Evolutionary conservation across 1,284 basidiomycete species (phyloP), one percentile per base, ranked within the genome.

Genomic region (Cutaneotrichosporon cutaneum): DNA sequence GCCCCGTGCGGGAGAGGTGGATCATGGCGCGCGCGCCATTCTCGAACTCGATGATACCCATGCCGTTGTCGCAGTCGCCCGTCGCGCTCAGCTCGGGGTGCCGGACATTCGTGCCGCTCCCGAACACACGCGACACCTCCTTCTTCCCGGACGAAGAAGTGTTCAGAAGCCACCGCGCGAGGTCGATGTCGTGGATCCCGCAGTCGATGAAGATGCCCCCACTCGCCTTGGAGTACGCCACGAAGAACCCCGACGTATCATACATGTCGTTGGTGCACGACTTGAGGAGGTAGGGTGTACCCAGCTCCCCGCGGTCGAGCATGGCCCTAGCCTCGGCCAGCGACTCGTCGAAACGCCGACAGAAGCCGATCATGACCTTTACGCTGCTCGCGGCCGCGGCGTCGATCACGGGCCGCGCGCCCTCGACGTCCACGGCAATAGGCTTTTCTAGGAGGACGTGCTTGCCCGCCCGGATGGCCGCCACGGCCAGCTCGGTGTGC

Each of bases 361-460:
- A 63, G 32, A 77, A 72, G 14, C 67, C 72, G 9, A 77, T 58
- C 70, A 76, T 69, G 24, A 71, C 60, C 51, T 75, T 75, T 36
- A 76, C 42, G n/a, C 68, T 36, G 3, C 72, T 68, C 39, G 63
- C 30, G 3, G 58, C 51, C 27, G 68, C 59, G 2, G 64, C 68
- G n/a, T 64, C 66, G 4, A 75, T 65, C 3, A 77, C 72, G 3
- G 54, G 48, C 5, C 63, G 45, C 10, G 71, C 60, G 14, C 57
- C 61, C 30, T 68, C 66, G 13, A 72, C 39, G 54, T 74, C 71
- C n/a, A 74, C 63, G 0, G 71, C 65, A 52, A 77, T 73, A 22
- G 75, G 75, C 58, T 77, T 77, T 65, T 76, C 75, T 9, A 70
- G 53, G 9, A 77, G 62, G 6, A 75, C 69, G 56, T 77, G 73